Evolutionary conservation across 176 grass and related monocot species (phyloP), one percentile per base, ranked within the genome.

Genomic region (Oryza meyeriana): DNA sequence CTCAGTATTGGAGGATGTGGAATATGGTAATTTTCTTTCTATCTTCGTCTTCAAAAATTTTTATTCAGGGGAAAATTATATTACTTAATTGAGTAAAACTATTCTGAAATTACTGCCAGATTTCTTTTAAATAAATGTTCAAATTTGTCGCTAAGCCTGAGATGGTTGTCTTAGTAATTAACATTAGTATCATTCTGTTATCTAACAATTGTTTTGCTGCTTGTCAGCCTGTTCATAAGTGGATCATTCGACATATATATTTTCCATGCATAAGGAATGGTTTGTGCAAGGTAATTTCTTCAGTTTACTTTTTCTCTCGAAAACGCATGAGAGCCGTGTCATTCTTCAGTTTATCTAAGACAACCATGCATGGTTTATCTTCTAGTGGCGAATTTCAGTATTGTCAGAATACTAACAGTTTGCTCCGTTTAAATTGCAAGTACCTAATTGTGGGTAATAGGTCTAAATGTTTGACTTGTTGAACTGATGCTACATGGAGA

Each of bases 1-100:
- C 31, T 81, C 93, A 99, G 93, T 99, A 99, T 76, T 99, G 96
- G 96, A 95, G 89, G 90, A 93, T 99, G 96, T 99, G 96, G 96
- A 99, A 99, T 79, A 99, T 99, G 96, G 93, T 99, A 90, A 87
- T 40, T 50, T 81, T 55, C 40, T 87, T 65, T 33, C 66, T 79
- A 45, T 39, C 13, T 39, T 33, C 5, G 27, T 18, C 3, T 55
- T 72, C 67, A 73, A 57, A 35, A 68, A 47, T 22, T 20, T 75
- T 59, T 18, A 66, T 20, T 17, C 11, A 11, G 77, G 13, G 27
- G 3, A 24, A 22, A 44, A 6, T 44, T 18, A 3, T 9, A 22
- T 66, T 75, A 33, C 42, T 75, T 58, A 55, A 30, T 12, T 29
- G 34, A 73, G 38, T 73, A 79, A 10, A 82, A 42, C 28, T 78